phyloP scores from a whole-genome alignment of 306 rosid species.

The Cicer chorassanicum region DNA sequence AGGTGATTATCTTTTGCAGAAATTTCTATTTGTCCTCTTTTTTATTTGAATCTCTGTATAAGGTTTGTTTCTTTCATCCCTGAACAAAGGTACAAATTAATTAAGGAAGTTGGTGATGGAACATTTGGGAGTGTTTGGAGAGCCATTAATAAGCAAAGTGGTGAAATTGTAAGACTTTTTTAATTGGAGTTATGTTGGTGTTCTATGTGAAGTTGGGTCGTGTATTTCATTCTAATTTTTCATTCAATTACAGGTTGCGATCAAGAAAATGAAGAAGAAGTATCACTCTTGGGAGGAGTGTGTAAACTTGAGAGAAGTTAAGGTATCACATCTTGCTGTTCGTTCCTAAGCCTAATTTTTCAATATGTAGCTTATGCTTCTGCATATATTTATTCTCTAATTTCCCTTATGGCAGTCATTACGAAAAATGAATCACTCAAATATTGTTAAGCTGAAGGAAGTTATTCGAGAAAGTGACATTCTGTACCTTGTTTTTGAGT shows the following conservation, averaged over 20 bases:
- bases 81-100: slow-evolving; percentile 75
- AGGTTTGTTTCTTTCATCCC: slow-evolving; percentile 7
- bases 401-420: slow-evolving; percentile 62
- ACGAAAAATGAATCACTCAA: slow-evolving; percentile 84
- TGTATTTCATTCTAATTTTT: slow-evolving; percentile 23
- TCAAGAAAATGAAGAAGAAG: slow-evolving; percentile 94
- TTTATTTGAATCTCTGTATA: slow-evolving; percentile 27
- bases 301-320: slow-evolving; percentile 90
- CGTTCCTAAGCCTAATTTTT: background rate
- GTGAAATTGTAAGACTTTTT: slow-evolving; percentile 84
- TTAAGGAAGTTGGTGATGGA: slow-evolving; percentile 98
- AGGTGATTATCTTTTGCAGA: slow-evolving; percentile 59
- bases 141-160: slow-evolving; percentile 82
- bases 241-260: slow-evolving; percentile 74
- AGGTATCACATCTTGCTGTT: slow-evolving; percentile 56
- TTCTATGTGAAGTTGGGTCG: background rate
- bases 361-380: background rate
- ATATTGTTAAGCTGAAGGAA: slow-evolving; percentile 94
- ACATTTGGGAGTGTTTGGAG: slow-evolving; percentile 98
- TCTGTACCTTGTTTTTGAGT: slow-evolving; percentile 87
- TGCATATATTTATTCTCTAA: slow-evolving; percentile 29
- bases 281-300: slow-evolving; percentile 98
- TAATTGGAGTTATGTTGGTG: slow-evolving; percentile 1
- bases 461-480: slow-evolving; percentile 90
- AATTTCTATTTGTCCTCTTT: slow-evolving; percentile 14